Percentiles rank a stretch among this genome's conserved stretches.
These are phyloP conservation scores for Andrographis paniculata DNA, from an alignment of 305 asterid species.

Conservation along the genomic window DNA sequence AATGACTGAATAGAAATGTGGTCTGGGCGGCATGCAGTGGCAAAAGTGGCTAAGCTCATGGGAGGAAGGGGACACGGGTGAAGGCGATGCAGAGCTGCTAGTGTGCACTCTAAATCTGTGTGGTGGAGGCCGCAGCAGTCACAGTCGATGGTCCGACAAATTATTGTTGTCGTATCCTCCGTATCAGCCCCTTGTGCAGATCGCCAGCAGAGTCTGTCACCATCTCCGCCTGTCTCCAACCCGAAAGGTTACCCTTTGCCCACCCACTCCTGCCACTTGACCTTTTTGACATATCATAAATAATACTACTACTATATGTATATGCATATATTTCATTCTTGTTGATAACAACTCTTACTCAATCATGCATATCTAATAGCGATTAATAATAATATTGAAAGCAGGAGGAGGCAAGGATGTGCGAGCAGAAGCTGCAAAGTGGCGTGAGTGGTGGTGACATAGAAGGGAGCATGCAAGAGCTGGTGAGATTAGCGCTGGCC, in stretches of 20 bases:
- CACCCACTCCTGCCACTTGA: not conserved
- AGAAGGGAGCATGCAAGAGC: slow-evolving; percentile 33
- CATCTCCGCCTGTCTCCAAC: slow-evolving; percentile 26
- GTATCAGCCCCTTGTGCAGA: slow-evolving; percentile 26
- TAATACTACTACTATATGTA: not conserved
- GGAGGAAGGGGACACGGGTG: slow-evolving; percentile 16
- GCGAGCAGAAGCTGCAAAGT: slow-evolving; percentile 4
- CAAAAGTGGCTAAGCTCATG: slow-evolving; percentile 33
- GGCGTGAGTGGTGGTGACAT: slow-evolving; percentile 14
- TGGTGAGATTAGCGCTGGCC: slow-evolving; percentile 26
- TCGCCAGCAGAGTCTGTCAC: slow-evolving; percentile 23
- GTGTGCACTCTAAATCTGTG: slow-evolving; percentile 33
- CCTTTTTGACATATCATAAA: not conserved
- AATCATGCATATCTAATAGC: too few species aligned
- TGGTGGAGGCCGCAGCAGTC: slow-evolving; percentile 5
- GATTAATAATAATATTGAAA: too few species aligned
- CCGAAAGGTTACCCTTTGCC: slow-evolving; percentile 23
- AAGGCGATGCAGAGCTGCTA: slow-evolving; percentile 36
- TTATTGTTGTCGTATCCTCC: slow-evolving; percentile 26
- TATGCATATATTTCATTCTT: not conserved
- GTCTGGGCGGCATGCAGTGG: slow-evolving; percentile 28
- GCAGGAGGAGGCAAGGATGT: too few species aligned
- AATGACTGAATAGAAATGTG: not conserved
- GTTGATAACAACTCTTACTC: too few species aligned
- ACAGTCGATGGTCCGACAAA: slow-evolving; percentile 18